Evolutionary conservation across 345 rosid species (phyloP).

Genomic region (Alliaria petiolata): DNA sequence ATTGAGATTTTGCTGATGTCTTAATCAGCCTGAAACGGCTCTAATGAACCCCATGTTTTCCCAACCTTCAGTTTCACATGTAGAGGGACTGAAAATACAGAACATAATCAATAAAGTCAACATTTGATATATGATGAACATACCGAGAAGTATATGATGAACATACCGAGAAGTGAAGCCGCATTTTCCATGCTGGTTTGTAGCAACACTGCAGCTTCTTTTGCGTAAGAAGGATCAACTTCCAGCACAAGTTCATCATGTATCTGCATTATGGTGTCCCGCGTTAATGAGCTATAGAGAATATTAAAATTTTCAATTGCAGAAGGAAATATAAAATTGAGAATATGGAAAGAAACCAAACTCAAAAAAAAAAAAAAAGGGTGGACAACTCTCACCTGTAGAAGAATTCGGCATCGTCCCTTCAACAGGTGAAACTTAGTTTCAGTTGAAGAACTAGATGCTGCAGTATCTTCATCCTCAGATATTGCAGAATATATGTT

Average conservation of each 20-base stretch:
- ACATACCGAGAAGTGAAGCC: slow-evolving; percentile 63
- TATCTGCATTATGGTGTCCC: slow-evolving; percentile 43
- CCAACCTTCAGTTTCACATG: slow-evolving; percentile 83
- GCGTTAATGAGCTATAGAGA: neutral
- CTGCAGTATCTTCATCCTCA: slow-evolving; percentile 42
- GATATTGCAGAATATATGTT: slow-evolving; percentile 56
- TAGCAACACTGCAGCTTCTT: slow-evolving; percentile 71
- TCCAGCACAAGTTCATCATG: slow-evolving; percentile 93
- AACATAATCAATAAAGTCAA: neutral
- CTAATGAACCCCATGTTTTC: slow-evolving; percentile 91
- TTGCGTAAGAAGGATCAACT: slow-evolving; percentile 64
- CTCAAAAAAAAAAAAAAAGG: neutral
- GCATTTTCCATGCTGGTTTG: slow-evolving; percentile 80
- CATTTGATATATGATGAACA: neutral
- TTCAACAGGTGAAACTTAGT: slow-evolving; percentile 60
- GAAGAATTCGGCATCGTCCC: slow-evolving; percentile 73
- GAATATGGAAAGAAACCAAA: neutral
- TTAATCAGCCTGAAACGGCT: slow-evolving; percentile 50
- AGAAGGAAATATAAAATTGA: neutral
- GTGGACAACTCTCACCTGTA: slow-evolving; percentile 57
- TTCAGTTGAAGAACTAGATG: slow-evolving; percentile 38
- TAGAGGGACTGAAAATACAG: slow-evolving; percentile 62
- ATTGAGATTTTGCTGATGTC: slow-evolving; percentile 13
- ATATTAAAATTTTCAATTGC: neutral
- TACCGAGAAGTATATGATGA: neutral